These are phyloP conservation scores for Fusarium longipes DNA, from an alignment of 2,329 filamentous ascomycete genomes.

Conservation along the genomic window DNA sequence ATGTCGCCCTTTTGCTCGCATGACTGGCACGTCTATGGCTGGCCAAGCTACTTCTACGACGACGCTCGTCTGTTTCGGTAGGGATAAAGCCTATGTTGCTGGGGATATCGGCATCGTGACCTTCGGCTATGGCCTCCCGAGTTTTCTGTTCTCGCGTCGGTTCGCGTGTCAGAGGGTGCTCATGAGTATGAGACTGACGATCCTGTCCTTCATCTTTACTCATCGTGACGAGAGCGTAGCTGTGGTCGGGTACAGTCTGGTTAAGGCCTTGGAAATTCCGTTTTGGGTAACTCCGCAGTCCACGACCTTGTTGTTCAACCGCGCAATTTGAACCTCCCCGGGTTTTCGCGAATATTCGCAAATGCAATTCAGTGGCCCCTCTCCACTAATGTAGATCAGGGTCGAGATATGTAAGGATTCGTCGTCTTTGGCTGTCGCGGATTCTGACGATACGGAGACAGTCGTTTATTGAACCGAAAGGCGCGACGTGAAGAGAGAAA, in stretches of 20 bases:
- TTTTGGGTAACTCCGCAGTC: conserved; percentile 22
- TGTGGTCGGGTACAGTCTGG: background rate
- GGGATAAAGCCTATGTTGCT: conserved; percentile 59
- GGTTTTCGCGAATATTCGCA: conserved; percentile 16
- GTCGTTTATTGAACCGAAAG: background rate
- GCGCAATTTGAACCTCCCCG: background rate
- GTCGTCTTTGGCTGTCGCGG: background rate
- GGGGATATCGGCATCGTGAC: conserved; percentile 62
- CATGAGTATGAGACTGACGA: background rate
- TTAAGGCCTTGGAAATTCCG: conserved; percentile 10
- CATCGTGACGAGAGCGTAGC: conserved; percentile 12
- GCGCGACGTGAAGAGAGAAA: background rate
- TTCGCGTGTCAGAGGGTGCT: conserved; percentile 34
- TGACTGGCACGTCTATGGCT: conserved; percentile 27
- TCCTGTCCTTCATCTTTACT: conserved; percentile 5
- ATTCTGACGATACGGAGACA: background rate
- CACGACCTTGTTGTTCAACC: background rate
- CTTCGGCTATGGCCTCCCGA: conserved; percentile 57
- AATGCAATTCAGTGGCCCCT: conserved; percentile 12
- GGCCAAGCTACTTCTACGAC: conserved; percentile 53
- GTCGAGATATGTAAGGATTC: background rate
- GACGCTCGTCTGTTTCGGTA: conserved; percentile 54
- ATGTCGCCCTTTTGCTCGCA: background rate
- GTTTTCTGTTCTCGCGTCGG: conserved; percentile 49
- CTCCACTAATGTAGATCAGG: conserved; percentile 4